These are phyloP conservation scores for Colletotrichum endophyticum DNA, from an alignment of 2,329 filamentous ascomycete genomes.

Conservation along the genomic window DNA sequence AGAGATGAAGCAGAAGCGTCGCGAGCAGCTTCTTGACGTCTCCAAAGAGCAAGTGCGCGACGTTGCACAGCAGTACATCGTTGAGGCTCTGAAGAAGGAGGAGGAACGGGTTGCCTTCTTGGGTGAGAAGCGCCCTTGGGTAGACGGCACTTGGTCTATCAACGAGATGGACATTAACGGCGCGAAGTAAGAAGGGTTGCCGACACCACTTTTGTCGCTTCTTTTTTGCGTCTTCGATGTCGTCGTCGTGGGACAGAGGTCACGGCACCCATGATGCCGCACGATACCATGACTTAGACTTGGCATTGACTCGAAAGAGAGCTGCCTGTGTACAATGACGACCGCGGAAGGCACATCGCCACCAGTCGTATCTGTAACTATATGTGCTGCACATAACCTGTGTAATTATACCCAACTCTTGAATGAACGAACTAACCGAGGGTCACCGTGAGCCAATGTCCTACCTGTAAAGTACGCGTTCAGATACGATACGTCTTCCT, in stretches of 20 bases:
- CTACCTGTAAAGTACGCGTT: conserved; percentile 46
- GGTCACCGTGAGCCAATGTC: not conserved
- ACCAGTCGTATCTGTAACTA: conserved; percentile 4
- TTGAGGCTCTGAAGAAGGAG: conserved; percentile 66
- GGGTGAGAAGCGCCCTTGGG: conserved; percentile 83
- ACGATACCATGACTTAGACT: not conserved
- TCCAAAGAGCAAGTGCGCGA: conserved; percentile 78
- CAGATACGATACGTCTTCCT: conserved; percentile 70
- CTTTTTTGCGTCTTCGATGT: not conserved
- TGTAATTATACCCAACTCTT: conserved; percentile 22
- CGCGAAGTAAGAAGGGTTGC: conserved; percentile 28
- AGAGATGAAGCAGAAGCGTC: conserved; percentile 84
- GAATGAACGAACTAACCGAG: not conserved
- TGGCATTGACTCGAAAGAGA: not conserved
- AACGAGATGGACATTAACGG: conserved; percentile 74
- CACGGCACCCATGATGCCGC: not conserved
- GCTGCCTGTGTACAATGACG: not conserved
- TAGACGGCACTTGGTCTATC: conserved; percentile 75
- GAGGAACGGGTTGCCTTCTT: conserved; percentile 74
- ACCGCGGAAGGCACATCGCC: not conserved
- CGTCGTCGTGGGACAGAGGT: not conserved
- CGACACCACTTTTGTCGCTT: not conserved
- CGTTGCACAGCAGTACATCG: conserved; percentile 82
- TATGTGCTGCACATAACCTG: conserved; percentile 8
- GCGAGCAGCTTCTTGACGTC: conserved; percentile 87